Percentiles rank a stretch among this genome's conserved stretches.
phyloP scores from a whole-genome alignment of 2,329 filamentous ascomycete species.

The Coniochaeta sp. region DNA sequence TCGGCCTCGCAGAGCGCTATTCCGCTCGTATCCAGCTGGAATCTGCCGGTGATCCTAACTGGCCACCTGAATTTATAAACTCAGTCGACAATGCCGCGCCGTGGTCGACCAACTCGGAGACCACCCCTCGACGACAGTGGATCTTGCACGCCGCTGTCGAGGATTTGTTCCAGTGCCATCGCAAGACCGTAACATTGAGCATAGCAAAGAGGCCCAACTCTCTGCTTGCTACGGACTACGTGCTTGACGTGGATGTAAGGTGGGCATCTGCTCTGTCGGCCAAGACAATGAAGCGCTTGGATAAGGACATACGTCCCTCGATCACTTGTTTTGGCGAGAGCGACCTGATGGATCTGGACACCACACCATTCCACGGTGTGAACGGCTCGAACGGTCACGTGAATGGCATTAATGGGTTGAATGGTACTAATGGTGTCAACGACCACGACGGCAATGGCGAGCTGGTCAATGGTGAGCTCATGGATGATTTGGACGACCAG shows the following conservation, averaged over 20 bases:
- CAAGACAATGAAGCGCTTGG: constrained; percentile 22
- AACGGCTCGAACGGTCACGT: constrained; percentile 1
- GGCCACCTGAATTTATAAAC: constrained; percentile 42
- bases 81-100: constrained; percentile 13
- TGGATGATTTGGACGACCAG: constrained; percentile 36
- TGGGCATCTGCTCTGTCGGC: constrained; percentile 34
- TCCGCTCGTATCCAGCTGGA: constrained; percentile 44
- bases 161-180: constrained; percentile 30
- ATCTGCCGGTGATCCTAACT: constrained; percentile 37
- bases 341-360: constrained; percentile 21
- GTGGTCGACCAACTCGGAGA: background rate
- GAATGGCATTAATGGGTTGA: constrained; percentile 7
- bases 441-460: constrained; percentile 9
- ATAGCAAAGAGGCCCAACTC: constrained; percentile 23
- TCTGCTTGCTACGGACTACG: constrained; percentile 29
- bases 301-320: constrained; percentile 34
- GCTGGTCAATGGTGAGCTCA: constrained; percentile 12
- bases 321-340: constrained; percentile 31
- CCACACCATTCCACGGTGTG: constrained; percentile 10
- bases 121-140: constrained; percentile 23
- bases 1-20: constrained; percentile 42
- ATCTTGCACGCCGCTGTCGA: constrained; percentile 32
- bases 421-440: constrained; percentile 9
- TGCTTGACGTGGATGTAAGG: constrained; percentile 40
- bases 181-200: constrained; percentile 20